These are phyloP conservation scores for Hortiboletus flavorubellus DNA, from an alignment of 768 basidiomycete genomes.

Conservation along the genomic window DNA sequence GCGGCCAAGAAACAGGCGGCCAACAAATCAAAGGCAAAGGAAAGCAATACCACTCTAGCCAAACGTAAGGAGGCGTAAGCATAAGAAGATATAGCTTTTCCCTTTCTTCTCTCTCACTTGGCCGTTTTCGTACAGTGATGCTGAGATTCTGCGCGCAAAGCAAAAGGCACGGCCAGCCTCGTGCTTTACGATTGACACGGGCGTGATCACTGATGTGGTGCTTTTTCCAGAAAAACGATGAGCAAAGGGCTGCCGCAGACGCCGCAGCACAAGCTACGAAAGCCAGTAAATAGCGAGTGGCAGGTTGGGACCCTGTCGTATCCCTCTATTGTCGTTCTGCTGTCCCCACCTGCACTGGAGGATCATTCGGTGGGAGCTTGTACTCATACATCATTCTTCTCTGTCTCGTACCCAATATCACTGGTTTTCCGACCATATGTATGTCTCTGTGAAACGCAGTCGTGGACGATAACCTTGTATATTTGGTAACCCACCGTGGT, in stretches of 20 bases:
- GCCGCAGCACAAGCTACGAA: slow-evolving; percentile 12
- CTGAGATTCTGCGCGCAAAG: slow-evolving; percentile 70
- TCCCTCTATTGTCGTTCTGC: neutral
- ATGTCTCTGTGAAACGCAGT: neutral
- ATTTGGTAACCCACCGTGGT: slow-evolving; percentile 16
- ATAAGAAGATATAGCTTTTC: slow-evolving; percentile 9
- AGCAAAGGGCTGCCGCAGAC: slow-evolving; percentile 39
- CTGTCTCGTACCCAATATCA: slow-evolving; percentile 17
- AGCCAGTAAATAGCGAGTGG: slow-evolving; percentile 36
- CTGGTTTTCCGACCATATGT: neutral
- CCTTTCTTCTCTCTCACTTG: slow-evolving; percentile 24
- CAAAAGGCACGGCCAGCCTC: slow-evolving; percentile 57
- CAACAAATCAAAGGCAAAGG: slow-evolving; percentile 62
- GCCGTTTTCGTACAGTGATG: slow-evolving; percentile 52
- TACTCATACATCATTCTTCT: slow-evolving; percentile 11
- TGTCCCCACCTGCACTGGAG: slow-evolving; percentile 1
- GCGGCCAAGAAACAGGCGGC: slow-evolving; percentile 67
- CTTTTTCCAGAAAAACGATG: slow-evolving; percentile 50
- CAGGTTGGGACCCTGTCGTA: slow-evolving; percentile 17
- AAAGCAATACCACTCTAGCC: slow-evolving; percentile 57
- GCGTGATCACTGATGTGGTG: slow-evolving; percentile 5
- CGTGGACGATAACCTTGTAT: neutral
- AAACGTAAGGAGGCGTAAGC: slow-evolving; percentile 78
- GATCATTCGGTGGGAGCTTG: slow-evolving; percentile 14
- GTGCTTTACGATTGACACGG: neutral